These are phyloP conservation scores for Auricularia heimuer DNA, from an alignment of 768 basidiomycete genomes.

Conservation along the genomic window DNA sequence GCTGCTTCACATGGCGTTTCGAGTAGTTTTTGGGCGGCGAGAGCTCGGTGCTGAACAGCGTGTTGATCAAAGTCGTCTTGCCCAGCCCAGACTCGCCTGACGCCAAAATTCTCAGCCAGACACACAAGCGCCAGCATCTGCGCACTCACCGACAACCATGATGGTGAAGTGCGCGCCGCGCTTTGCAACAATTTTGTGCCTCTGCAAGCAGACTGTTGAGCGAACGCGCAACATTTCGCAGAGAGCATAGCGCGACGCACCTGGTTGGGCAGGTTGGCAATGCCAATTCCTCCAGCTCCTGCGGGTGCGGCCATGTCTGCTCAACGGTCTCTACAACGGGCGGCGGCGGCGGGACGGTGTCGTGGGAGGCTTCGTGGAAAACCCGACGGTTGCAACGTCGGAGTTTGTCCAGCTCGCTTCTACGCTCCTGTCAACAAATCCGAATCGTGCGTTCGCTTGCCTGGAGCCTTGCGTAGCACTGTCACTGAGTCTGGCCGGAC, in stretches of 20 bases:
- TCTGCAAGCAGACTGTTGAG: constrained; percentile 34
- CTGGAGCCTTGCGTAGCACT: neutral
- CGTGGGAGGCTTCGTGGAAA: neutral
- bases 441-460: neutral
- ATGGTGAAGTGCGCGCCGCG: constrained; percentile 95
- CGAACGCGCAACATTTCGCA: constrained; percentile 5
- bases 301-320: constrained; percentile 13
- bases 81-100: constrained; percentile 93
- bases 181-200: constrained; percentile 99
- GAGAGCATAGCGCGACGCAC: constrained; percentile 32
- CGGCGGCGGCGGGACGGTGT: neutral
- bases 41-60: constrained; percentile 95
- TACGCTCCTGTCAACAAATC: neutral
- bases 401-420: neutral
- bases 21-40: constrained; percentile 85
- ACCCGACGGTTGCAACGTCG: neutral
- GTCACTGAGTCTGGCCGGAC: neutral
- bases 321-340: neutral
- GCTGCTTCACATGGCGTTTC: constrained; percentile 84
- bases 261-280: constrained; percentile 97
- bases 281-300: constrained; percentile 52
- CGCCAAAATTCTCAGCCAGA: neutral
- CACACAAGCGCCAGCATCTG: neutral
- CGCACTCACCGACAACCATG: constrained; percentile 88
- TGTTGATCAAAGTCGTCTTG: constrained; percentile 97